These are phyloP conservation scores for Trichoderma breve DNA, from an alignment of 2,329 filamentous ascomycete genomes.

Conservation along the genomic window DNA sequence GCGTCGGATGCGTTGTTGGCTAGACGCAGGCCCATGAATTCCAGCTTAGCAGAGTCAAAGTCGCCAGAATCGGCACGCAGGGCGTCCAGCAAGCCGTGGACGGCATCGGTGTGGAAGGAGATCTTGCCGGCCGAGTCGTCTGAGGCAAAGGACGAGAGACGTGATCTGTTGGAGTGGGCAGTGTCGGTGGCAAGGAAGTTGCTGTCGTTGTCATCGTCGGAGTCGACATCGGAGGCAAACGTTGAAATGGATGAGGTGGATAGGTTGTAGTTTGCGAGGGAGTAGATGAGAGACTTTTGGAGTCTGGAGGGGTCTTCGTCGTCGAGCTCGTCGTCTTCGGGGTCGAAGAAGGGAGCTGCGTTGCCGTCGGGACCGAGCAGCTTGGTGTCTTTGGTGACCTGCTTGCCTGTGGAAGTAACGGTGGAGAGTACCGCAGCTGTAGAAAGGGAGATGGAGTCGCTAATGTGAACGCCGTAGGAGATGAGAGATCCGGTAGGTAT, in stretches of 20 bases:
- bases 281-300: conserved; percentile 57
- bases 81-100: conserved; percentile 81
- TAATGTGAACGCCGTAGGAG: conserved; percentile 73
- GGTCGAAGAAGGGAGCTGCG: conserved; percentile 48
- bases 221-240: conserved; percentile 62
- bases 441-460: conserved; percentile 54
- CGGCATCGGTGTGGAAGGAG: conserved; percentile 81
- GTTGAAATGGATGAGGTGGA: conserved; percentile 57
- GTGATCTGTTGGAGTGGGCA: conserved; percentile 54
- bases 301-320: conserved; percentile 50
- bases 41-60: conserved; percentile 79
- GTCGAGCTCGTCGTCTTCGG: conserved; percentile 50
- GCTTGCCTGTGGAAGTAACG: conserved; percentile 38
- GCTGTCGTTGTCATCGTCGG: conserved; percentile 65
- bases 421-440: conserved; percentile 35
- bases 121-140: conserved; percentile 59
- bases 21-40: conserved; percentile 91
- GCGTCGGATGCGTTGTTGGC: conserved; percentile 85
- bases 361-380: conserved; percentile 52
- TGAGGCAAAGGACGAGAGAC: conserved; percentile 70
- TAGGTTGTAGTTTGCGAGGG: conserved; percentile 51
- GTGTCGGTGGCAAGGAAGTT: conserved; percentile 49
- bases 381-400: conserved; percentile 41
- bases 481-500: conserved; percentile 73
- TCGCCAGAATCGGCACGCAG: conserved; percentile 72